Conservation (phyloP, 768 basidiomycete species). For the Trichaptum fuscoviolaceum region DNA sequence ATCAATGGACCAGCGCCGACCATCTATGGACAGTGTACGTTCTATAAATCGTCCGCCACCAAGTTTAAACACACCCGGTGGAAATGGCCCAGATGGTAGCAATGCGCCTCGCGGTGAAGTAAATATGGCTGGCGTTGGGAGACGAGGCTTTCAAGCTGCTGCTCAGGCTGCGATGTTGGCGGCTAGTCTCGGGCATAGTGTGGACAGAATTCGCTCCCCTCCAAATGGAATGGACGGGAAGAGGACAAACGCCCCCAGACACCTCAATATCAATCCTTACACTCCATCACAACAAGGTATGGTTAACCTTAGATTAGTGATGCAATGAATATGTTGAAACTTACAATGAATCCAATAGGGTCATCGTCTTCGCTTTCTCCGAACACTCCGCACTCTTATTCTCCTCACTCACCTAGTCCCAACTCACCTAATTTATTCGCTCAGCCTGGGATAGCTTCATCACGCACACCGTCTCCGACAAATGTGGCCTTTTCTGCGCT, state of each 20-base stretch:
- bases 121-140: constrained; percentile 88
- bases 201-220: background rate
- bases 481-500: constrained; percentile 23
- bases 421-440: constrained; percentile 20
- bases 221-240: constrained; percentile 21
- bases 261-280: constrained; percentile 40
- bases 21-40: constrained; percentile 21
- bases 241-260: constrained; percentile 34
- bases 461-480: constrained; percentile 20
- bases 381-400: constrained; percentile 23
- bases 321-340: background rate
- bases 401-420: constrained; percentile 29
- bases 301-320: background rate
- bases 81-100: background rate
- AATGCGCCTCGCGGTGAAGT: constrained; percentile 55
- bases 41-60: constrained; percentile 11
- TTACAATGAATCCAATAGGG: background rate
- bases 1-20: constrained; percentile 14
- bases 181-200: constrained; percentile 1
- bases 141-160: constrained; percentile 75
- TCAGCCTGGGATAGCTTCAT: constrained; percentile 11
- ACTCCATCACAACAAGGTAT: constrained; percentile 13
- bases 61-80: constrained; percentile 3
- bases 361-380: constrained; percentile 29
- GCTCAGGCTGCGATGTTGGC: constrained; percentile 56